These are phyloP conservation scores for Oidiodendron maius DNA, from an alignment of 495 filamentous ascomycete genomes.

Conservation along the genomic window DNA sequence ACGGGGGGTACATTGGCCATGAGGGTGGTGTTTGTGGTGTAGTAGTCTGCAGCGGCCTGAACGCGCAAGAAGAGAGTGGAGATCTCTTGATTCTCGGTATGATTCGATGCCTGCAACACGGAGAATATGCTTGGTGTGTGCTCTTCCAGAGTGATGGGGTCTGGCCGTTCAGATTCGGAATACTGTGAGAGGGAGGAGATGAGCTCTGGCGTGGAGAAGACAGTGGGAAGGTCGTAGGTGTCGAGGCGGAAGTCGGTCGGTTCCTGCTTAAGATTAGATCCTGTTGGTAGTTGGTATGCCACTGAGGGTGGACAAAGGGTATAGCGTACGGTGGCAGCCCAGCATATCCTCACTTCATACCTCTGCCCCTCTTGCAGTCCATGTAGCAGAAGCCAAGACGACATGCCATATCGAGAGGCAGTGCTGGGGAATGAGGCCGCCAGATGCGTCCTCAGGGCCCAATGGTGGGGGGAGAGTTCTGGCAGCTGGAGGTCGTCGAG, in stretches of 20 bases:
- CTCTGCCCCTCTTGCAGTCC: constrained; percentile 64
- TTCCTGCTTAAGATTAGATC: constrained; percentile 50
- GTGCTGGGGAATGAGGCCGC: constrained; percentile 59
- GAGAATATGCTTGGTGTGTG: constrained; percentile 19
- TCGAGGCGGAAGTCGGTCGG: constrained; percentile 74
- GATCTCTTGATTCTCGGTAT: constrained; percentile 21
- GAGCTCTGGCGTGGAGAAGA: constrained; percentile 54
- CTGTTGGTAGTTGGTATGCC: neutral
- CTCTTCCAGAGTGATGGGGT: constrained; percentile 14
- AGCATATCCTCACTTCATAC: constrained; percentile 92
- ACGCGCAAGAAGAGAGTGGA: constrained; percentile 77
- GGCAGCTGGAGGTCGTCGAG: constrained; percentile 62
- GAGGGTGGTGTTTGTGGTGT: constrained; percentile 60
- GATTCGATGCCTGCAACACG: constrained; percentile 17
- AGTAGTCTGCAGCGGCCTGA: constrained; percentile 76
- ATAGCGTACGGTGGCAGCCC: constrained; percentile 76
- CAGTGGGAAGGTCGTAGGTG: constrained; percentile 50
- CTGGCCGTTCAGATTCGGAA: constrained; percentile 39
- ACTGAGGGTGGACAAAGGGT: constrained; percentile 7
- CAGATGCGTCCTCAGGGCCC: constrained; percentile 53
- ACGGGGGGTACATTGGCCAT: constrained; percentile 76
- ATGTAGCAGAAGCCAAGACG: constrained; percentile 82
- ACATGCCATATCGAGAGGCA: constrained; percentile 46
- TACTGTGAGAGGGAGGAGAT: constrained; percentile 59
- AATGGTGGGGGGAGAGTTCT: constrained; percentile 50